Base-by-base conservation (phyloP, 805 yeast genomes). In the Lipomyces starkeyi region DNA sequence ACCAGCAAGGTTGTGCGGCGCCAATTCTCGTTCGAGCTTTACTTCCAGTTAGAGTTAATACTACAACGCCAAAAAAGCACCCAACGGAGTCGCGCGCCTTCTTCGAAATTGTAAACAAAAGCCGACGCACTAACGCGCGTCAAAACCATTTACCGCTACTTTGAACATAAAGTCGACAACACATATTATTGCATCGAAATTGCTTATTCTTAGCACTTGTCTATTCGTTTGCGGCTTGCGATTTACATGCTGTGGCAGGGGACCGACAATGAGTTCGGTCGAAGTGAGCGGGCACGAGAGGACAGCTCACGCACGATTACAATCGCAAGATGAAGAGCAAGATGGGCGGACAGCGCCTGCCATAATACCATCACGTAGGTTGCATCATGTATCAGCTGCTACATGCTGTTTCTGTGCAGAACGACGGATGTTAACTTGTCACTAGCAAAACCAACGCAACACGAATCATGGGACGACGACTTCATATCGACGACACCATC, bases 401-500 rank as follows among this genome's bases (percentile, higher is more conserved):
- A 3, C n/a, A n/a, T 17, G 56, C 56, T 11, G n/a, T 8, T 53
- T 29, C 54, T 20, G 27, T 20, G 27, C 2, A 14, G 27, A 20
- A 17, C 54, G 11, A 49, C 22, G 54, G 27, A 11, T 5, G 13
- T 8, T 20, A 22, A 22, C 14, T n/a, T 22, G 37, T n/a, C 57
- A 22, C 34, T 34, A 29, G 27, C 63, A 61, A 52, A 17, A 27
- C 27, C 11, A 2, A 20, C 40, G 14, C 55, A 29, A 5, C 58
- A 54, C n/a, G 71, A 68, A 43, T 43, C 69, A 32, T 68, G 71
- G 71, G 71, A 68, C 59, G 71, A 68, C n/a, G 71, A 68, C 29
- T 68, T 68, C 29, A 25, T 34, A 8, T 14, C 57, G 57, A 7
- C 67, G 49, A 40, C 63, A 13, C 25, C 47, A 17, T 40, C 70